Conservation (phyloP, 1,139 yeast species). For the Kluyveromyces sp. region DNA sequence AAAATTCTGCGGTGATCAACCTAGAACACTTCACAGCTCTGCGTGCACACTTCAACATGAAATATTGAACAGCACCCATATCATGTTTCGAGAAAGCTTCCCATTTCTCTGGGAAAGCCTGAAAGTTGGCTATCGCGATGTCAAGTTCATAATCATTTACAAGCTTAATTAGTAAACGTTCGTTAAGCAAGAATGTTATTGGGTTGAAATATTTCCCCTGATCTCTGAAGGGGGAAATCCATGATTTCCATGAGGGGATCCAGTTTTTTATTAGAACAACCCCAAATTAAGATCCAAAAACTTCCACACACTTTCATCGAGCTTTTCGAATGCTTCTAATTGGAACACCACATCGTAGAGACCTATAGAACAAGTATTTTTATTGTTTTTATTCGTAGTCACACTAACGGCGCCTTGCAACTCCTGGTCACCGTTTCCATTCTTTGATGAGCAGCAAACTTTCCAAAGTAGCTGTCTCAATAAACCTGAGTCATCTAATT, state of each 20-base stretch:
- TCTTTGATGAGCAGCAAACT: neutral
- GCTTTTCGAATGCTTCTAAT: slow-evolving; percentile 9
- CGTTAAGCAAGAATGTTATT: slow-evolving; percentile 1
- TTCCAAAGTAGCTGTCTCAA: slow-evolving; percentile 6
- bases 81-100: neutral
- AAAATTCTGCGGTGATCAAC: slow-evolving; percentile 9
- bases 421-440: neutral
- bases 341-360: slow-evolving; percentile 14
- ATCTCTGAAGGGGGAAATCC: neutral
- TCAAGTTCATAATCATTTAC: slow-evolving; percentile 15
- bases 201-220: neutral
- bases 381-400: neutral
- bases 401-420: too few species aligned
- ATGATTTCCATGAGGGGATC: slow-evolving; percentile 19
- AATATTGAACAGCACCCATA: slow-evolving; percentile 6
- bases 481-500: neutral
- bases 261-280: slow-evolving; percentile 12
- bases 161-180: slow-evolving; percentile 6
- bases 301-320: slow-evolving; percentile 8
- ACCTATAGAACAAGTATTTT: slow-evolving; percentile 9
- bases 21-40: slow-evolving; percentile 10
- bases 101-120: neutral
- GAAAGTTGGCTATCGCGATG: slow-evolving; percentile 10
- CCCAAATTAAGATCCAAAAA: slow-evolving; percentile 11
- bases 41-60: slow-evolving; percentile 10